phyloP scores from a whole-genome alignment of 2,329 filamentous ascomycete genomes.

The Monosporascus sp. region DNA sequence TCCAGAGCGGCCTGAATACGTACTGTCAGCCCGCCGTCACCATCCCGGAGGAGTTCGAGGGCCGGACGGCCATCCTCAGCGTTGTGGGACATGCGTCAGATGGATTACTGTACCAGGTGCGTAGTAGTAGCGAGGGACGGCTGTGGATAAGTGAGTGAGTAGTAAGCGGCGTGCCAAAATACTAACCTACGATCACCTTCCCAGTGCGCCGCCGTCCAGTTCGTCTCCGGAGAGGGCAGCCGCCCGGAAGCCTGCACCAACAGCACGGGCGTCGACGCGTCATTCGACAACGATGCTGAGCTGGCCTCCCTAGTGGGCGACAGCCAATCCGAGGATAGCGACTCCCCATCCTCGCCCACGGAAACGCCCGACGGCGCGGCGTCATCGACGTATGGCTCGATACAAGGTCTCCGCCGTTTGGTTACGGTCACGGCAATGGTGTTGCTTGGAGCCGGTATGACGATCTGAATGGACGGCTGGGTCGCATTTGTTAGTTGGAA shows the following conservation, averaged over 20 bases:
- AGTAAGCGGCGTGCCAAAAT: background rate
- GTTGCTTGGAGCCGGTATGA: slow-evolving; percentile 12
- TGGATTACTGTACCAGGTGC: slow-evolving; percentile 52
- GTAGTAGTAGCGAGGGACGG: slow-evolving; percentile 3
- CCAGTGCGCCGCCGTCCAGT: slow-evolving; percentile 51
- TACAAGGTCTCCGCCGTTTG: slow-evolving; percentile 10
- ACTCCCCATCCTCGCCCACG: slow-evolving; percentile 2
- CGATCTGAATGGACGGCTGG: background rate
- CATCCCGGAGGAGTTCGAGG: slow-evolving; percentile 44
- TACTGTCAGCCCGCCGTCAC: slow-evolving; percentile 48
- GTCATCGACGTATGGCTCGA: slow-evolving; percentile 9
- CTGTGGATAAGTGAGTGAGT: too few species aligned
- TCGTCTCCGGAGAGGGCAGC: slow-evolving; percentile 38
- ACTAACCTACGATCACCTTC: slow-evolving; percentile 1
- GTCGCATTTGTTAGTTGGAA: too few species aligned
- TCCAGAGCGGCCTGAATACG: slow-evolving; percentile 48
- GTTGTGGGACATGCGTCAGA: slow-evolving; percentile 48
- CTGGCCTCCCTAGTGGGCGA: slow-evolving; percentile 26
- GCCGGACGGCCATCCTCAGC: slow-evolving; percentile 49
- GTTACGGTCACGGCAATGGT: slow-evolving; percentile 13
- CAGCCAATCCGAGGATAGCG: slow-evolving; percentile 1
- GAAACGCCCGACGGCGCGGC: slow-evolving; percentile 14
- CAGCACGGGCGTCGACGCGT: slow-evolving; percentile 25
- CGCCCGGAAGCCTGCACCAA: slow-evolving; percentile 32
- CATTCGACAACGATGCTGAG: slow-evolving; percentile 23